Percentiles rank a stretch among this genome's conserved stretches.
phyloP scores from a whole-genome alignment of 345 rosid genomes.

The Salix dunnii region DNA sequence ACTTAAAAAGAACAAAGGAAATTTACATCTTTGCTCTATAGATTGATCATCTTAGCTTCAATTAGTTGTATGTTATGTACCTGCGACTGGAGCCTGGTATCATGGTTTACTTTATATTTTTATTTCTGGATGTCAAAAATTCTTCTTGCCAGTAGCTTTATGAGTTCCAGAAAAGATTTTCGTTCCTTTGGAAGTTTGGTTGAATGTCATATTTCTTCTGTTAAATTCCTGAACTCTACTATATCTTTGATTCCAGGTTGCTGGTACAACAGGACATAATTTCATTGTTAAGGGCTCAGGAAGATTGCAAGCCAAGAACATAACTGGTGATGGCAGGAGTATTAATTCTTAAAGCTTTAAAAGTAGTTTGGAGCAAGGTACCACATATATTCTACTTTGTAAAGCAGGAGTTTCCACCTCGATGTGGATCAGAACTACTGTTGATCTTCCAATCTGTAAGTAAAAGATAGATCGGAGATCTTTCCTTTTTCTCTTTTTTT shows the following conservation, averaged over 20 bases:
- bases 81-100: no score
- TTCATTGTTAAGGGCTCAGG: slow-evolving; percentile 22
- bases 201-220: not conserved
- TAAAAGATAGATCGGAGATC: not conserved
- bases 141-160: not conserved
- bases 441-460: slow-evolving; percentile 4
- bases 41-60: not conserved
- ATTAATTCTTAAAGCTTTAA: not conserved
- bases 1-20: not conserved
- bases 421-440: not conserved
- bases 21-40: not conserved
- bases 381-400: not conserved
- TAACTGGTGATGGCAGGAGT: not conserved
- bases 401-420: slow-evolving; percentile 5
- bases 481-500: not conserved
- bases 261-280: slow-evolving; percentile 41
- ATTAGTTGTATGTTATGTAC: no score
- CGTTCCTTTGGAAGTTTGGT: not conserved
- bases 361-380: not conserved
- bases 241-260: slow-evolving; percentile 32
- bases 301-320: slow-evolving; percentile 10
- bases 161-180: not conserved
- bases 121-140: not conserved
- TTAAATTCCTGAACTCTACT: not conserved
- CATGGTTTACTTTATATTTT: no score